Evolutionary conservation across 805 yeast genomes (phyloP).

Genomic region (Barnettozyma sucrosica): DNA sequence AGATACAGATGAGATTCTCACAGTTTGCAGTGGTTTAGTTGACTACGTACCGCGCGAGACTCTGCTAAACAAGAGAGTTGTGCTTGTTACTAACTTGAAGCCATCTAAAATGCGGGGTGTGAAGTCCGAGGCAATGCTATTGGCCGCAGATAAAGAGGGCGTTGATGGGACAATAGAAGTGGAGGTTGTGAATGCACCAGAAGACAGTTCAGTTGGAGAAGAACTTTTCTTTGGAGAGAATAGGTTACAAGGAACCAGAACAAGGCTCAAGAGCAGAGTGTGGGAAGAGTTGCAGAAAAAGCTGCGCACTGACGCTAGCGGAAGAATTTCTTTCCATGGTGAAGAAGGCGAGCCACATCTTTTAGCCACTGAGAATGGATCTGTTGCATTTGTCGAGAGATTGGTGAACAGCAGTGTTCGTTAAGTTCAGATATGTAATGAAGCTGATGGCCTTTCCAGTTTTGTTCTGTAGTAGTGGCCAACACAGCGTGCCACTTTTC

Average conservation of each 20-base stretch:
- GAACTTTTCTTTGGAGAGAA: constrained; percentile 32
- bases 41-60: constrained; percentile 34
- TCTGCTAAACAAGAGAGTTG: constrained; percentile 38
- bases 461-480: too few species aligned
- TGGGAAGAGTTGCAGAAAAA: constrained; percentile 13
- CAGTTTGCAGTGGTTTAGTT: constrained; percentile 59
- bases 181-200: constrained; percentile 45
- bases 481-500: neutral
- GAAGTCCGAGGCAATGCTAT: constrained; percentile 56
- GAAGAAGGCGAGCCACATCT: neutral
- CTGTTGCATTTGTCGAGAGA: constrained; percentile 2
- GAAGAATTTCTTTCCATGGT: constrained; percentile 7
- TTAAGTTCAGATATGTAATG: neutral
- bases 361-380: neutral
- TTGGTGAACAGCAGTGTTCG: neutral
- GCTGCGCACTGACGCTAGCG: constrained; percentile 6
- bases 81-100: constrained; percentile 52
- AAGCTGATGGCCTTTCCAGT: neutral
- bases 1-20: constrained; percentile 17
- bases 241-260: neutral
- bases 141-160: constrained; percentile 44
- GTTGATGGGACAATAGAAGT: constrained; percentile 26
- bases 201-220: constrained; percentile 33
- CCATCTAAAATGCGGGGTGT: constrained; percentile 60
- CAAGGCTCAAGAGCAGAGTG: constrained; percentile 10